Conservation (phyloP, 768 basidiomycete genomes). For the Guyanaporus albipodus region DNA sequence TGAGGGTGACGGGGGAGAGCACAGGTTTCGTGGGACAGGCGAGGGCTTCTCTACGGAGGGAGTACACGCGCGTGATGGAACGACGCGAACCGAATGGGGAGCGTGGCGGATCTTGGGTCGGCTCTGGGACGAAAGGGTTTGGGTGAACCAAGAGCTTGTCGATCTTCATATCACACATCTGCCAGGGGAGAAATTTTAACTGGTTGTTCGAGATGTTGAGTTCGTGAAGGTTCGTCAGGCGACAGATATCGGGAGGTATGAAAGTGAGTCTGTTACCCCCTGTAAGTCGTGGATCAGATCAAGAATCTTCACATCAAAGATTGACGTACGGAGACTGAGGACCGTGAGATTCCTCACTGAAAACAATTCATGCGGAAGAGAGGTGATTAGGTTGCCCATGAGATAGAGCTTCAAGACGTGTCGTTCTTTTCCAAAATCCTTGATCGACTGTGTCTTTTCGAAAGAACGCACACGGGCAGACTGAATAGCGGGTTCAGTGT, state of each 20-base stretch:
- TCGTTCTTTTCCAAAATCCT: constrained; percentile 37
- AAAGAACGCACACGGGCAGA: constrained; percentile 22
- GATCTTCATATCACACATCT: constrained; percentile 58
- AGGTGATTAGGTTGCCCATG: constrained; percentile 47
- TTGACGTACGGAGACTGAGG: constrained; percentile 56
- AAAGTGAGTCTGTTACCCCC: constrained; percentile 53
- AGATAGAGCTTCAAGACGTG: constrained; percentile 57
- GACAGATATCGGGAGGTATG: constrained; percentile 61
- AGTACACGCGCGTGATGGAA: constrained; percentile 9
- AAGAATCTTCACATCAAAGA: background rate
- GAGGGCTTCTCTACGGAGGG: constrained; percentile 6
- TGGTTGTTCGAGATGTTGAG: constrained; percentile 61
- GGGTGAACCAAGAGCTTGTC: constrained; percentile 45
- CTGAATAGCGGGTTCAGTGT: constrained; percentile 32
- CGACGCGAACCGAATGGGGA: constrained; percentile 9
- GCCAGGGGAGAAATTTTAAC: constrained; percentile 58
- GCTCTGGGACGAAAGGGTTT: constrained; percentile 53
- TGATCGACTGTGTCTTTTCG: constrained; percentile 26
- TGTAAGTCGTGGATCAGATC: constrained; percentile 20
- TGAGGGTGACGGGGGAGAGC: constrained; percentile 18
- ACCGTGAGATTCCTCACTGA: constrained; percentile 53
- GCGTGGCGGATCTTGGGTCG: constrained; percentile 4
- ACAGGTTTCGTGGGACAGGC: constrained; percentile 2
- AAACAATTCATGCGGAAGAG: constrained; percentile 57
- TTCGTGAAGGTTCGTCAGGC: constrained; percentile 49